Evolutionary conservation across 2,329 filamentous ascomycete genomes (phyloP).

Genomic region (Ploettnerulaceae sp.): DNA sequence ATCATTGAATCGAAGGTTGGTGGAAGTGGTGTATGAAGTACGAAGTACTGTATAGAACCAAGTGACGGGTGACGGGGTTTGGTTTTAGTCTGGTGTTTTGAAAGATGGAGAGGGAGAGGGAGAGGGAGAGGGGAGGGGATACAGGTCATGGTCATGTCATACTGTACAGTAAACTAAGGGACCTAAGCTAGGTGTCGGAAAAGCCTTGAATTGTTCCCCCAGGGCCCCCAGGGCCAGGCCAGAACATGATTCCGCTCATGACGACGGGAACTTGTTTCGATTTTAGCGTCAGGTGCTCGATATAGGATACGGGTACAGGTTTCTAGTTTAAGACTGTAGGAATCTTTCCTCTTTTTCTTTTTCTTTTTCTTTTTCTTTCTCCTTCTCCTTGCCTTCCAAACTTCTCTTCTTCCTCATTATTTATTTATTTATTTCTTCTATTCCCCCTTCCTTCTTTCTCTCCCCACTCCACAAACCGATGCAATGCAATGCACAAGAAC

Average conservation of each 20-base stretch:
- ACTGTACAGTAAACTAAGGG: neutral
- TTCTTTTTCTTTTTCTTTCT: neutral
- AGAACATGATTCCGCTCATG: too few relatives aligned
- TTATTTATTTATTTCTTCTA: neutral
- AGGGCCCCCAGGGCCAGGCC: too few relatives aligned
- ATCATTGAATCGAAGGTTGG: constrained; percentile 22
- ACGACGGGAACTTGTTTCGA: too few relatives aligned
- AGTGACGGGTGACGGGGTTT: too few relatives aligned
- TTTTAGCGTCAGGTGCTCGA: too few relatives aligned
- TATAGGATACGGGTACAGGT: too few relatives aligned
- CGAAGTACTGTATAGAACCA: too few relatives aligned
- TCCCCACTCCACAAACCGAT: neutral
- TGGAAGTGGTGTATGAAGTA: neutral
- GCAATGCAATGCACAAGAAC: constrained; percentile 12
- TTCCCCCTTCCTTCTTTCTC: neutral
- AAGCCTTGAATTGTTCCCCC: neutral
- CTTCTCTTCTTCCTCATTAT: neutral
- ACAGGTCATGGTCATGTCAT: neutral
- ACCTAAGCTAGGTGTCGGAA: neutral
- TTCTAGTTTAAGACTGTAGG: too few relatives aligned
- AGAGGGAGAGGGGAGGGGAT: neutral
- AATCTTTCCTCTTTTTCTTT: too few relatives aligned
- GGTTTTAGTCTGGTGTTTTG: constrained; percentile 2
- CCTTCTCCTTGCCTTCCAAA: neutral
- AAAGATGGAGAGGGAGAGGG: neutral